Evolutionary conservation across 345 rosid genomes (phyloP).

Genomic region (Hibiscus mutabilis): DNA sequence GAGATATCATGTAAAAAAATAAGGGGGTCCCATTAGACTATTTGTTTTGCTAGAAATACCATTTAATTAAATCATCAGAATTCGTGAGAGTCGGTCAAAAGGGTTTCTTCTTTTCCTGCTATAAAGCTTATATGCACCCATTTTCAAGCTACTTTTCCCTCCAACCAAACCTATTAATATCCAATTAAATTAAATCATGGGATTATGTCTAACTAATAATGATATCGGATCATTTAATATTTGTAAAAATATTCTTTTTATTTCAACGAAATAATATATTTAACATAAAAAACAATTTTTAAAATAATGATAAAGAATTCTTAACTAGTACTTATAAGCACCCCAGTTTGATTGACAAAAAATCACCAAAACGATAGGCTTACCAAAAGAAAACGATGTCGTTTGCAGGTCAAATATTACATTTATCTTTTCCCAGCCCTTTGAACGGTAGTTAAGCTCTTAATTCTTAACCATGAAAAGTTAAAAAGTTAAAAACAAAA

Average conservation of each 20-base stretch:
- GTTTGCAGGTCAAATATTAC: neutral
- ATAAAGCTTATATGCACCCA: constrained; percentile 22
- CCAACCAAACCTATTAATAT: neutral
- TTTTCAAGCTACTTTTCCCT: constrained; percentile 22
- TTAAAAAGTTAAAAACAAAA: neutral
- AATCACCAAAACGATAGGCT: too few species aligned
- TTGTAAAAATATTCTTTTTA: neutral
- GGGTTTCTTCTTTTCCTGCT: constrained; percentile 26
- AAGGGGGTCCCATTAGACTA: neutral
- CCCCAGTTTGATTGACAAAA: too few species aligned
- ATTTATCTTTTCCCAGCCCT: neutral
- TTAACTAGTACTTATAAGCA: neutral
- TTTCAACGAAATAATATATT: too few species aligned
- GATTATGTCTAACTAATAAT: neutral
- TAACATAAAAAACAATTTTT: too few species aligned
- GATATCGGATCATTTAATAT: neutral
- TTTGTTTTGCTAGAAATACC: neutral
- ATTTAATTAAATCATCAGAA: neutral
- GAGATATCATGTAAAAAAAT: neutral
- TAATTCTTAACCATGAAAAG: neutral
- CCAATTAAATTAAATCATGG: neutral
- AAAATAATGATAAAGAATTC: neutral
- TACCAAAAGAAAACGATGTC: neutral
- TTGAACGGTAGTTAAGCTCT: constrained; percentile 16
- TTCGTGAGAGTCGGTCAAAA: constrained; percentile 26